Conservation (phyloP, 495 filamentous ascomycete species). For the Penicillium diatomitis region DNA sequence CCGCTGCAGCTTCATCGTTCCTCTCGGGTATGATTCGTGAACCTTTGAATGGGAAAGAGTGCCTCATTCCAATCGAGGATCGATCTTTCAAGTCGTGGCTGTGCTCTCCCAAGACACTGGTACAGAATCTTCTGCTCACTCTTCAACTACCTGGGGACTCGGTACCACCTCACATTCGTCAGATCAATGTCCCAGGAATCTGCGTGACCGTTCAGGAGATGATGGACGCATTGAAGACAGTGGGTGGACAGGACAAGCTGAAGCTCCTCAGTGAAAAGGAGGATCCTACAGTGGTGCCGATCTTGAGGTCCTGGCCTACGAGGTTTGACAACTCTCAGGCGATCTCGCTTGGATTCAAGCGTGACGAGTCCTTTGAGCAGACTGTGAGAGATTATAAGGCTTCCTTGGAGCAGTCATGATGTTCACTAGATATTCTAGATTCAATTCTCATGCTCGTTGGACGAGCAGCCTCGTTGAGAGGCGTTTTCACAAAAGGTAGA, state of each 20-base stretch:
- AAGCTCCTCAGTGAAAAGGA: constrained; percentile 49
- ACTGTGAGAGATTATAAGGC: constrained; percentile 45
- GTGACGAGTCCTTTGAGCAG: constrained; percentile 47
- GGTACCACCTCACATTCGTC: constrained; percentile 46
- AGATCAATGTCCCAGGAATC: constrained; percentile 63
- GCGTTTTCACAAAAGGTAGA: no score
- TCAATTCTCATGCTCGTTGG: no score
- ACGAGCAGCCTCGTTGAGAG: no score
- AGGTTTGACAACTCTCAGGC: constrained; percentile 54
- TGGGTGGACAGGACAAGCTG: constrained; percentile 58
- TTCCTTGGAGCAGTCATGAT: constrained; percentile 17
- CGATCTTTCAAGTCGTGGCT: constrained; percentile 53
- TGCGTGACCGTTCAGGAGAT: constrained; percentile 60
- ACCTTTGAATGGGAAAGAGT: constrained; percentile 48
- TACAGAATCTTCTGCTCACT: constrained; percentile 55
- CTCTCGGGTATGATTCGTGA: constrained; percentile 61
- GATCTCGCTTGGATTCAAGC: constrained; percentile 46
- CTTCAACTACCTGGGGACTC: constrained; percentile 40
- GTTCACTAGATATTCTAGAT: neutral
- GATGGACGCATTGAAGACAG: constrained; percentile 58
- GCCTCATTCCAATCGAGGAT: constrained; percentile 53
- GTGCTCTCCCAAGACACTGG: constrained; percentile 51
- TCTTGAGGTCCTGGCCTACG: constrained; percentile 61
- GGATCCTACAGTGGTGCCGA: constrained; percentile 49
- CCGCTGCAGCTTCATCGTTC: constrained; percentile 60